Conservation (phyloP, 2,329 filamentous ascomycete genomes). For the Neopestalotiopsis sp. region DNA sequence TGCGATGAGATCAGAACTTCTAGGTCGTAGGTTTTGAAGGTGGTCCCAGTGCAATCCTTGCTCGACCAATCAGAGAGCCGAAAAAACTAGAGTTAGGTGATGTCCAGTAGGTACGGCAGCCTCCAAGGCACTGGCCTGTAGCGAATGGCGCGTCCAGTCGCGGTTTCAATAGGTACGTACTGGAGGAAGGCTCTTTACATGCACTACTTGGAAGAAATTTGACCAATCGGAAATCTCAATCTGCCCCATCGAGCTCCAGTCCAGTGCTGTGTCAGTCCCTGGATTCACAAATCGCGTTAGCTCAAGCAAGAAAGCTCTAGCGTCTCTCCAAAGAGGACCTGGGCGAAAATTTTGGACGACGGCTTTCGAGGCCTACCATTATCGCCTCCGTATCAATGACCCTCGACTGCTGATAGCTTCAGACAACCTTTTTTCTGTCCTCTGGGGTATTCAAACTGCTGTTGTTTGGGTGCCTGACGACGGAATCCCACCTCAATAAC, state of each 20-base stretch:
- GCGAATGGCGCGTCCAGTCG: background rate
- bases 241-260: background rate
- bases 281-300: background rate
- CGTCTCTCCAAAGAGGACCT: background rate
- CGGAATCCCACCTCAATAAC: background rate
- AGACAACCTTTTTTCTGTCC: background rate
- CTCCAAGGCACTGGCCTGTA: too few relatives aligned
- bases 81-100: background rate
- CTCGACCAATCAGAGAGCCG: background rate
- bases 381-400: conserved; percentile 24
- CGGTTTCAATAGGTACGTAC: background rate
- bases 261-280: background rate
- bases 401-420: conserved; percentile 9
- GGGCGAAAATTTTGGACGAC: conserved; percentile 29
- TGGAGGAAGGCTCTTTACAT: too few relatives aligned
- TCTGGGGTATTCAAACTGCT: background rate
- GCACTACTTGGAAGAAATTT: too few relatives aligned
- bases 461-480: background rate
- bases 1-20: conserved; percentile 22
- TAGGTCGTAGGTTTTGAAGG: background rate
- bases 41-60: background rate
- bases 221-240: conserved; percentile 7
- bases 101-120: too few relatives aligned
- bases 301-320: conserved; percentile 25
- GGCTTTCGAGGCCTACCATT: conserved; percentile 21